Conservation (phyloP, 2,329 filamentous ascomycete genomes). For the Arthrobotrys conoides region DNA sequence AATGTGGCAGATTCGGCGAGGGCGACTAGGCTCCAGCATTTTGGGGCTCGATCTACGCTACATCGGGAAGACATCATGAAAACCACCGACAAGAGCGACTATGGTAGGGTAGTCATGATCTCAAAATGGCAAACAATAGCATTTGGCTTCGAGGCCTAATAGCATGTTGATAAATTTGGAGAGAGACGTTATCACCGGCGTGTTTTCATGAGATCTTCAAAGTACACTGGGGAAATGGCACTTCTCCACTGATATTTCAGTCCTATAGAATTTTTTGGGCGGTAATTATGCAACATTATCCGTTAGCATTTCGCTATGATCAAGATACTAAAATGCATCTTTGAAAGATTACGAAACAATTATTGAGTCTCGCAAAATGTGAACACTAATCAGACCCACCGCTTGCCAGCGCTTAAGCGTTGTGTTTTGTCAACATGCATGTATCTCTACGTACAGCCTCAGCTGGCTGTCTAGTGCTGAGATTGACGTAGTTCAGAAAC, state of each 20-base stretch:
- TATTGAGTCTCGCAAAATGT: background rate
- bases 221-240: too few species aligned
- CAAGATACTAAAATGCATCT: background rate
- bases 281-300: background rate
- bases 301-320: background rate
- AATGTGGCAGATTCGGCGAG: background rate
- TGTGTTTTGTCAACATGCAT: slow-evolving; percentile 20
- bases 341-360: background rate
- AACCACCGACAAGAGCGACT: background rate
- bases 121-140: too few species aligned
- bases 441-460: too few species aligned
- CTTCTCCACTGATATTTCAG: too few species aligned
- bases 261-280: too few species aligned
- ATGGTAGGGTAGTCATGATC: background rate
- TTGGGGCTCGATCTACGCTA: background rate
- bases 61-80: background rate
- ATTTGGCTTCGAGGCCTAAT: too few species aligned
- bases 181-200: too few species aligned
- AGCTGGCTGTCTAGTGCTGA: too few species aligned
- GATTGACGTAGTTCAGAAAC: too few species aligned
- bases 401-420: background rate
- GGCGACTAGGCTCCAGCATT: background rate
- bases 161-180: too few species aligned
- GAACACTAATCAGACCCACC: slow-evolving; percentile 21
- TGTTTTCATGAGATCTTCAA: too few species aligned